Base-by-base conservation (phyloP, 2,329 filamentous ascomycete genomes). In the Lecanoromycetidae sp. region DNA sequence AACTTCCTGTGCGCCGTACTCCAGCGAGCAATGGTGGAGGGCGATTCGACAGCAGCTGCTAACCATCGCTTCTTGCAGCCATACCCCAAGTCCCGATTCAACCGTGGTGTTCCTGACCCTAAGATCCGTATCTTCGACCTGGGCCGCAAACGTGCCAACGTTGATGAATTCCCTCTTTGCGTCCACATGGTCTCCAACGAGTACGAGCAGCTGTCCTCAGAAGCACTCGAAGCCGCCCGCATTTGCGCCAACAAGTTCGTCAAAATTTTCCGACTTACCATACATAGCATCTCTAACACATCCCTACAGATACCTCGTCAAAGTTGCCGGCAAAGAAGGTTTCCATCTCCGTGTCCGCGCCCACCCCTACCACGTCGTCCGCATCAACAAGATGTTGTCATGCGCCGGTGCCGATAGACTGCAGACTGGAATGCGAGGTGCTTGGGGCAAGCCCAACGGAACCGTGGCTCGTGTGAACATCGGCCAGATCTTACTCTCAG, bases 371-470 rank as follows among this genome's bases (percentile, higher is more conserved):
- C 91, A 98, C 80, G 91, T 98, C 75, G 84, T 98, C 79, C 91
- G 91, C 75, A 98, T 98, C 88, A 98, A 98, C 87, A 98, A 98
- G 85, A 98, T 98, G 91, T 90, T 98, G 87, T 96, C 91, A 69
- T 98, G 91, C 74, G 91, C 91, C 67, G 91, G 91, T 80, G 91
- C 91, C 82, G 91, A 98, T 96, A 87, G 91, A 84, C 79, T 98
- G 73, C 91, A 98, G 76, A 98, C 91, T 63, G 91, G 91, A 79
- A 98, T 98, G 91, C 90, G 91, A 84, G 91, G 91, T 82, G 91
- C 91, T 63, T 98, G 87, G 82, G 91, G 91, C 69, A 98, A 98
- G 84, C 91, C 91, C 71, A 94, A 96, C 80, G 91, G 91, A 69
- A 83, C 80, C 65, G 91, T 98, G 67, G 91, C 91, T 71, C 91